Conservation (phyloP, 2,329 filamentous ascomycete species). For the Lecanosticta acicola region DNA sequence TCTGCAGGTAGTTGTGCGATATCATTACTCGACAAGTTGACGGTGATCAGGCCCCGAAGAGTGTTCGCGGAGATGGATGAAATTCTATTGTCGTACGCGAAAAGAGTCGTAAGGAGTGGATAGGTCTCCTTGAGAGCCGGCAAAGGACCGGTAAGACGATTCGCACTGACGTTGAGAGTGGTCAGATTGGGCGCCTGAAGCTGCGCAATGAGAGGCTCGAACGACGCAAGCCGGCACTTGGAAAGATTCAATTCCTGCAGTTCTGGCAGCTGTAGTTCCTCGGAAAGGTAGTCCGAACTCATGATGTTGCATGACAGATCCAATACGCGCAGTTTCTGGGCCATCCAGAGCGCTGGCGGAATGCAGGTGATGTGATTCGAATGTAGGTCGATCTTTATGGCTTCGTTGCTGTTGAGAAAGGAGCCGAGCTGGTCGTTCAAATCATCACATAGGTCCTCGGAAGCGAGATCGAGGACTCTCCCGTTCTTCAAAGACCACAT, state of each 20-base stretch:
- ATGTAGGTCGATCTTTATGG: constrained; percentile 61
- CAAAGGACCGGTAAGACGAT: constrained; percentile 65
- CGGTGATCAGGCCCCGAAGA: constrained; percentile 66
- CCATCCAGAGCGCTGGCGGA: constrained; percentile 64
- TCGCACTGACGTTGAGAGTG: constrained; percentile 74
- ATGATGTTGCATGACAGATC: constrained; percentile 41
- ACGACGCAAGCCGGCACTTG: constrained; percentile 65
- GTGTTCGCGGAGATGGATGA: constrained; percentile 61
- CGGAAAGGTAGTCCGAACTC: constrained; percentile 60
- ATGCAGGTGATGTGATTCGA: constrained; percentile 69
- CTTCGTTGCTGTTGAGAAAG: constrained; percentile 43
- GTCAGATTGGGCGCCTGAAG: constrained; percentile 70
- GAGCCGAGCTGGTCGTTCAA: constrained; percentile 37
- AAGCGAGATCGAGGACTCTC: constrained; percentile 40
- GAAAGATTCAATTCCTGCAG: constrained; percentile 72
- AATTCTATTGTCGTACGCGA: constrained; percentile 75
- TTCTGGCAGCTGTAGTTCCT: constrained; percentile 55
- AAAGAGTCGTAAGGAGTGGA: constrained; percentile 63
- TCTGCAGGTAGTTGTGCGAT: constrained; percentile 75
- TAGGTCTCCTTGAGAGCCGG: constrained; percentile 63
- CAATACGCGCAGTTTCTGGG: constrained; percentile 55
- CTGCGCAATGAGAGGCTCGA: constrained; percentile 59
- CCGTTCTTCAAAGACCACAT: constrained; percentile 27
- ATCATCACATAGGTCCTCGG: constrained; percentile 35
- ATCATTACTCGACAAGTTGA: constrained; percentile 80